Base-by-base conservation (phyloP, 306 rosid species). In the Lupinus albus region DNA sequence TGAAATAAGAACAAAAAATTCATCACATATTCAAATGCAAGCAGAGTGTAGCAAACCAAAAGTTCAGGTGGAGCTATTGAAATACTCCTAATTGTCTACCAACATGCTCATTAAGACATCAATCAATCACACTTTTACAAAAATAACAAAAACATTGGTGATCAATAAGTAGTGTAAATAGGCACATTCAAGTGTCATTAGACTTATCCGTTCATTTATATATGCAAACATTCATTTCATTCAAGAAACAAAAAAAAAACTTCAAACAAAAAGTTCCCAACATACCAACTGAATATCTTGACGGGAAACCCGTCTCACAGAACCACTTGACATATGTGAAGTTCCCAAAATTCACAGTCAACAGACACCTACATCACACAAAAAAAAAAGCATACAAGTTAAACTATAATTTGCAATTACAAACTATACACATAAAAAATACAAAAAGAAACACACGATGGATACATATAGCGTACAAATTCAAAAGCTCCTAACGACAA, bases 261-360 rank as follows among this genome's bases (percentile, higher is more conserved):
- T 39, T 39, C 45, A 60, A 7, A 17, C 2, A 32, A 49, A 8
- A 48, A 16, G 13, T 14, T 21, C 38, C 25, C 9, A 65, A 66
- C 91, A 84, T 85, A 92, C 97, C 87, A 87, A 71, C 75, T 92
- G 97, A 49, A 89, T 85, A 74, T 92, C 96, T 78, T 89, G 84
- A 54, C 87, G 95, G 61, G 95, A 85, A 63, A 89, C 89, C 79
- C 87, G 82, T 76, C 92, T 87, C 39, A 72, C 91, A 3, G 96
- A 54, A 72, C 91, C 96, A 50, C 92, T 82, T 9, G 97, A 83
- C 97, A 92, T 92, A 21, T 62, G 82, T 47, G 52, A 8, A 21
- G 47, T 64, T 64, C 46, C 64, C 70, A 30, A 38, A 63, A 53
- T 7, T 7, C 17, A 13, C 76, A 5, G 54, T 48, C 42, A 49